These are phyloP conservation scores for Fusarium ambrosium DNA, from an alignment of 2,329 filamentous ascomycete species.

Conservation along the genomic window DNA sequence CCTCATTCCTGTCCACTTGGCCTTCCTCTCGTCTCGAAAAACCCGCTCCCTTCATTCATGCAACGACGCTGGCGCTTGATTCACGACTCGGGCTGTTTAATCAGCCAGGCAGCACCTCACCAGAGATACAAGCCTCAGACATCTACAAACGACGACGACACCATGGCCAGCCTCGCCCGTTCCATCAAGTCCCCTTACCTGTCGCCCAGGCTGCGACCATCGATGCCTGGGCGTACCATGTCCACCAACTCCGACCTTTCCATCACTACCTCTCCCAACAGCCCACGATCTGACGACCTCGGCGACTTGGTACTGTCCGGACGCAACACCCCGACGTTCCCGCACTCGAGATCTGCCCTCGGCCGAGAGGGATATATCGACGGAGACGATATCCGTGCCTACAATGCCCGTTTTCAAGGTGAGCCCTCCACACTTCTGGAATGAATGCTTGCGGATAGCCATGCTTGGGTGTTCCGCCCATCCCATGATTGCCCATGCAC, in stretches of 20 bases:
- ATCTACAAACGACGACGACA: constrained; percentile 28
- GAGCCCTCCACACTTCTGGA: constrained; percentile 18
- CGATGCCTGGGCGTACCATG: constrained; percentile 58
- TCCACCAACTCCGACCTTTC: constrained; percentile 62
- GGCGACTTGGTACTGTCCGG: constrained; percentile 47
- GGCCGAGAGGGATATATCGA: constrained; percentile 34
- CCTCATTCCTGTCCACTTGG: constrained; percentile 20
- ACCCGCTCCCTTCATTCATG: constrained; percentile 27
- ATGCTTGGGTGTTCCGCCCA: constrained; percentile 21
- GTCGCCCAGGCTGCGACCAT: constrained; percentile 59
- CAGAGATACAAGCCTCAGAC: constrained; percentile 27
- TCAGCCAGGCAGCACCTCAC: constrained; percentile 31
- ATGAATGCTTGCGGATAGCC: constrained; percentile 29
- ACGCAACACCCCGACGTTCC: constrained; percentile 47
- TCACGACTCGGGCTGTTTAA: constrained; percentile 37
- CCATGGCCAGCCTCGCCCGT: constrained; percentile 64
- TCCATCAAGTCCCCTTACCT: constrained; percentile 64
- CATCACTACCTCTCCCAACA: constrained; percentile 41
- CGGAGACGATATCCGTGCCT: constrained; percentile 29
- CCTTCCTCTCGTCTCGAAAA: background rate
- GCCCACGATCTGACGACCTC: constrained; percentile 49
- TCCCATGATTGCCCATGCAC: constrained; percentile 13
- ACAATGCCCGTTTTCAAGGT: constrained; percentile 32
- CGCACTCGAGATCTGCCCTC: constrained; percentile 14
- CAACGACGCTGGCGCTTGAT: constrained; percentile 40